phyloP scores from a whole-genome alignment of 306 rosid genomes.

The Pterocarpus macrocarpus region DNA sequence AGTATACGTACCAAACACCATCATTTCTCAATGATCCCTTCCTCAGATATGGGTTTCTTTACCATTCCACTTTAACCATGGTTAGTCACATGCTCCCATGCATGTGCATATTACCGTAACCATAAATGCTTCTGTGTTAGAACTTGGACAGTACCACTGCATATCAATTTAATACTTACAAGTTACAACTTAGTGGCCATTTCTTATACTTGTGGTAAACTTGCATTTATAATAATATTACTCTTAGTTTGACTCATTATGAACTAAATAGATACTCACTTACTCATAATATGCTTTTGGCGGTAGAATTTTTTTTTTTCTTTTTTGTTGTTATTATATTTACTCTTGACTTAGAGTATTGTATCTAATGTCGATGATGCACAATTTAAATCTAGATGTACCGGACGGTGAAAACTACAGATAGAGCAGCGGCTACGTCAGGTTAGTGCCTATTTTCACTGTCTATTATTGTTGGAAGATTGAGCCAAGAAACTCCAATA shows the following conservation, averaged over 20 bases:
- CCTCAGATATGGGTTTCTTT: slow-evolving; percentile 57
- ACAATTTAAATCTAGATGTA: slow-evolving; percentile 74
- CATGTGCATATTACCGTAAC: slow-evolving; percentile 46
- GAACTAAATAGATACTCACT: neutral
- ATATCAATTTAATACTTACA: slow-evolving; percentile 49
- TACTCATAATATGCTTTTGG: neutral
- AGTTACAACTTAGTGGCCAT: slow-evolving; percentile 14
- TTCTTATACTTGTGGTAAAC: neutral
- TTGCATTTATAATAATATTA: slow-evolving; percentile 26
- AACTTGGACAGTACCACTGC: slow-evolving; percentile 54
- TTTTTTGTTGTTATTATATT: neutral
- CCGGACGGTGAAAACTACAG: slow-evolving; percentile 96
- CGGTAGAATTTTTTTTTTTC: neutral
- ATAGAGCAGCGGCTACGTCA: slow-evolving; percentile 88
- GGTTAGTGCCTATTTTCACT: slow-evolving; percentile 51
- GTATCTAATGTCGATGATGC: neutral
- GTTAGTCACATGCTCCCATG: slow-evolving; percentile 67
- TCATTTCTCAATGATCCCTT: slow-evolving; percentile 92
- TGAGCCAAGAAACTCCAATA: slow-evolving; percentile 7
- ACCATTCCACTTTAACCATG: slow-evolving; percentile 65
- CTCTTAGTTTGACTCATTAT: slow-evolving; percentile 8
- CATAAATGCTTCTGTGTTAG: slow-evolving; percentile 61
- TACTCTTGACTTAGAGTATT: neutral
- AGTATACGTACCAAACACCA: slow-evolving; percentile 73
- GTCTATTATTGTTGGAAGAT: neutral